phyloP scores from a whole-genome alignment of 140 eudicot genomes.

The Bidens hawaiensis region DNA sequence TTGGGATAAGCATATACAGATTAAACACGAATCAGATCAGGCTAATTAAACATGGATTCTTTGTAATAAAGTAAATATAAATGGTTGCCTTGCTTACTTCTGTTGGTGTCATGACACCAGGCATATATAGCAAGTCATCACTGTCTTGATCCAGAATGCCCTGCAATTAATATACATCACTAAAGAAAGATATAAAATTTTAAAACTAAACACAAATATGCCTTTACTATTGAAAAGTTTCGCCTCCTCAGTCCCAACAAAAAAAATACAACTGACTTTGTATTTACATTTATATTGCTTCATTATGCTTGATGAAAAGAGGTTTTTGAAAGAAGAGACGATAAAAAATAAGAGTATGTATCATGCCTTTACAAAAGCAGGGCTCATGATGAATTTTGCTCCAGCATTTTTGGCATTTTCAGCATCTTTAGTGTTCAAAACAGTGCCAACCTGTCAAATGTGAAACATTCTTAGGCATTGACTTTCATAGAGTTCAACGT shows the following conservation, averaged over 20 bases:
- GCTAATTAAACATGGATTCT: neutral
- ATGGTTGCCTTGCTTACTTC: slow-evolving; percentile 69
- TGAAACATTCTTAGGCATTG: neutral
- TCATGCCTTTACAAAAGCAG: slow-evolving; percentile 72
- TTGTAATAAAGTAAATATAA: neutral
- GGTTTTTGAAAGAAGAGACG: neutral
- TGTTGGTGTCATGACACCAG: slow-evolving; percentile 96
- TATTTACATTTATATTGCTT: neutral
- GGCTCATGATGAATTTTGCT: slow-evolving; percentile 93
- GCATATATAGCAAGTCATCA: slow-evolving; percentile 60
- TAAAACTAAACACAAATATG: neutral
- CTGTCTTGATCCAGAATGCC: slow-evolving; percentile 48
- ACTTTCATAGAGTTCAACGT: neutral
- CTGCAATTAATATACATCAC: slow-evolving; percentile 30
- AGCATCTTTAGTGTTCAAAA: slow-evolving; percentile 59
- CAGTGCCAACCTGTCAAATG: slow-evolving; percentile 66
- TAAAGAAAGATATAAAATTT: neutral
- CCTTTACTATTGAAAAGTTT: neutral
- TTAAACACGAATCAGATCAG: neutral
- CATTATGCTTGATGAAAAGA: neutral
- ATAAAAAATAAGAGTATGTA: neutral
- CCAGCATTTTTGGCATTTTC: slow-evolving; percentile 58
- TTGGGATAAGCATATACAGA: neutral
- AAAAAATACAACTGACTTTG: neutral
- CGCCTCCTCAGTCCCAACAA: neutral